Evolutionary conservation across 148 eudicot species (phyloP).

Genomic region (Cornus florida): DNA sequence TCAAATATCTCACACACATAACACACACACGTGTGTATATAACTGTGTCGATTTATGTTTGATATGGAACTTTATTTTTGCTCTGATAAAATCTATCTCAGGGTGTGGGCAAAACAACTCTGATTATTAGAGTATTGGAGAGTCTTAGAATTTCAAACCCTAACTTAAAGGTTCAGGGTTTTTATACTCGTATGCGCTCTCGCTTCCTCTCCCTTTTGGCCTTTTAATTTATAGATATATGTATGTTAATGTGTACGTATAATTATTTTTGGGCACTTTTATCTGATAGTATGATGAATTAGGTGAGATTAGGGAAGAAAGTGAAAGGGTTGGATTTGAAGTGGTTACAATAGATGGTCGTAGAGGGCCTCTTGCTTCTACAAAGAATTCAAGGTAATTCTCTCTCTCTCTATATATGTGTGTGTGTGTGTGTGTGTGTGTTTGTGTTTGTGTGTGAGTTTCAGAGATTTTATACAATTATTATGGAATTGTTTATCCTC

Average conservation of each 20-base stretch:
- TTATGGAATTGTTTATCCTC: too few relatives aligned
- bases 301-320: constrained; percentile 83
- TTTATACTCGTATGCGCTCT: constrained; percentile 67
- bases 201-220: neutral
- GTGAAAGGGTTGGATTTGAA: constrained; percentile 85
- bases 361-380: constrained; percentile 70
- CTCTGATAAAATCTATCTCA: constrained; percentile 10
- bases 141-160: constrained; percentile 61
- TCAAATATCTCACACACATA: too few relatives aligned
- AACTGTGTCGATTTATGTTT: neutral
- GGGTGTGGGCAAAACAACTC: constrained; percentile 89
- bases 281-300: neutral
- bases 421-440: neutral
- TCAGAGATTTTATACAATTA: neutral
- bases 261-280: neutral
- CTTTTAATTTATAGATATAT: neutral
- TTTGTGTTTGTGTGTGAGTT: too few relatives aligned
- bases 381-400: constrained; percentile 47
- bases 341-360: constrained; percentile 70
- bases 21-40: neutral
- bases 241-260: neutral
- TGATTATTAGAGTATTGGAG: constrained; percentile 59
- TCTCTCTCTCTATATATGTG: neutral
- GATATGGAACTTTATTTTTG: neutral
- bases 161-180: constrained; percentile 75